Conservation (phyloP, 2,329 filamentous ascomycete genomes). For the Exophiala sp. region DNA sequence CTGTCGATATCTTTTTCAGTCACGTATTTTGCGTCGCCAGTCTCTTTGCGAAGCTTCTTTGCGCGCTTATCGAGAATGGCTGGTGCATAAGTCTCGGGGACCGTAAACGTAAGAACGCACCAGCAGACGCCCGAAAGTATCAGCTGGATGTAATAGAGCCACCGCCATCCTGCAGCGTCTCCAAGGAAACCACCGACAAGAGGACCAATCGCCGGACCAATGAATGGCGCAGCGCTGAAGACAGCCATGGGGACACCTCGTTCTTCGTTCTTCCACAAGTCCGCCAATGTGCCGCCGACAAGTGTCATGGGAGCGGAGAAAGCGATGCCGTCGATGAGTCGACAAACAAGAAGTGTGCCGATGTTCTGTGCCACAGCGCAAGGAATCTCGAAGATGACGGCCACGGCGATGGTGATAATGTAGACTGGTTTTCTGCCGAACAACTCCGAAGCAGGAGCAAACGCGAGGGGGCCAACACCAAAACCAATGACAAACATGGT, state of each 20-base stretch:
- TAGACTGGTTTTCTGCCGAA: constrained; percentile 71
- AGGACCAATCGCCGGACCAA: constrained; percentile 74
- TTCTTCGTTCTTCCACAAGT: constrained; percentile 81
- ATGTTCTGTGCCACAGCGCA: constrained; percentile 75
- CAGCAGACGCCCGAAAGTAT: constrained; percentile 70
- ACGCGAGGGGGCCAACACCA: constrained; percentile 74
- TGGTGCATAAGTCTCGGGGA: constrained; percentile 84
- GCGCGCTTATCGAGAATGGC: constrained; percentile 70
- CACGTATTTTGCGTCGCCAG: constrained; percentile 64
- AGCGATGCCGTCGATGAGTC: constrained; percentile 75
- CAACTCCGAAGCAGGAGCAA: constrained; percentile 75
- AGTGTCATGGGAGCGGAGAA: constrained; percentile 85
- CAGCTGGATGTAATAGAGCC: constrained; percentile 83
- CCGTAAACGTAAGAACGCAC: constrained; percentile 77
- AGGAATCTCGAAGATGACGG: constrained; percentile 76
- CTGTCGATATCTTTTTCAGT: constrained; percentile 78
- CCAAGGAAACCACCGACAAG: constrained; percentile 73
- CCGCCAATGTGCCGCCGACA: constrained; percentile 76
- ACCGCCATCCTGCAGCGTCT: constrained; percentile 70
- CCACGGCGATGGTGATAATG: constrained; percentile 62
- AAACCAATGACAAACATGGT: constrained; percentile 79
- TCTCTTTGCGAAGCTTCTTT: constrained; percentile 65
- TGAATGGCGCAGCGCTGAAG: constrained; percentile 77
- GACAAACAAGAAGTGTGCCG: constrained; percentile 69
- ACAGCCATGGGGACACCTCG: constrained; percentile 83